phyloP scores from a whole-genome alignment of 352 stramenopile genomes.

The Phytophthora niederhauseri region DNA sequence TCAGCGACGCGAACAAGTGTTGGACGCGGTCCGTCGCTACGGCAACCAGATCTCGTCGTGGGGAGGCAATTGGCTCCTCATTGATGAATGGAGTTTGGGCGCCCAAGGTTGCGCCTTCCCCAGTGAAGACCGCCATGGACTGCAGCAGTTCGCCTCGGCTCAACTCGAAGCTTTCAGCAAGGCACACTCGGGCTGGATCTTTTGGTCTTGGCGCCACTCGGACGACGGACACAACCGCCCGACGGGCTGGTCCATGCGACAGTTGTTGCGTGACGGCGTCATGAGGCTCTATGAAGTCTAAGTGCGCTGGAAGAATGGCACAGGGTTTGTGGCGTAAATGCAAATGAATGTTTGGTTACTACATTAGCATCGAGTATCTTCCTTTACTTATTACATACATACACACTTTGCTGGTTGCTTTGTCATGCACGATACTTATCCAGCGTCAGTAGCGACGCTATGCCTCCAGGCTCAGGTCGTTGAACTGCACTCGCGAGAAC shows the following conservation, averaged over 20 bases:
- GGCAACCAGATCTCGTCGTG: conserved; percentile 60
- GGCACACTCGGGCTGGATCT: conserved; percentile 83
- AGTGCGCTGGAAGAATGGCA: neutral
- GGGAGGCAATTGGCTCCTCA: conserved; percentile 75
- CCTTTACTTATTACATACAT: conserved; percentile 15
- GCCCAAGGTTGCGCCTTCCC: conserved; percentile 65
- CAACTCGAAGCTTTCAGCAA: conserved; percentile 64
- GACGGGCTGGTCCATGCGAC: conserved; percentile 79
- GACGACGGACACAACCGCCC: conserved; percentile 63
- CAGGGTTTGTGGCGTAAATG: neutral
- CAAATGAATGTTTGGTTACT: conserved; percentile 11
- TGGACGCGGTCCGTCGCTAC: conserved; percentile 62
- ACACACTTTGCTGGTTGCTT: conserved; percentile 4
- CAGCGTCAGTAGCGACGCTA: conserved; percentile 4
- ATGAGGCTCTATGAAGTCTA: conserved; percentile 36
- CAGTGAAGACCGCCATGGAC: conserved; percentile 42
- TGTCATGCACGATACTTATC: conserved; percentile 1
- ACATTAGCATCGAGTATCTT: conserved; percentile 7
- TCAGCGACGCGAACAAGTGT: conserved; percentile 60
- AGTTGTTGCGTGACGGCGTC: conserved; percentile 78
- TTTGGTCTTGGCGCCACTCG: conserved; percentile 86
- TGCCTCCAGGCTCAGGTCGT: conserved; percentile 26
- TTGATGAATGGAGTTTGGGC: conserved; percentile 86
- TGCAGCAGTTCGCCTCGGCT: conserved; percentile 59
- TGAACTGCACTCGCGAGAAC: conserved; percentile 53